Base-by-base conservation (phyloP, 225 moss, liverwort and hornwort genomes). In the Rhytidiadelphus loreus region DNA sequence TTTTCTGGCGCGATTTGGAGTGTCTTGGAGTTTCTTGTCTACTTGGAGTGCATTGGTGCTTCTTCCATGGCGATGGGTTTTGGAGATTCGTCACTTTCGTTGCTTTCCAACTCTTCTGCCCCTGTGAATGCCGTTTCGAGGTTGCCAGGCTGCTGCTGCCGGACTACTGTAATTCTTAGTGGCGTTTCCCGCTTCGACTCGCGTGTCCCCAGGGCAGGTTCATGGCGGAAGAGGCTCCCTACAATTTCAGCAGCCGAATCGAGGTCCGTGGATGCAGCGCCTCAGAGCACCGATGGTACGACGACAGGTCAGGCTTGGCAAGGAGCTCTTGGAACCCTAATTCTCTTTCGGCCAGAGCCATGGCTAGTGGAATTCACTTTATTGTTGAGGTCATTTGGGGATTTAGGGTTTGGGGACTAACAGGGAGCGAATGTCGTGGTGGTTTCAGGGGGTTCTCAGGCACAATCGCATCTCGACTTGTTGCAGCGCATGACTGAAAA, bases 401-500 rank as follows among this genome's bases (percentile, higher is more conserved):
- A 25, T 79, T 43, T 82, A 63, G 48, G 63, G 82, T 25, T 82
- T 46, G 30, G 37, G 58, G 7, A 43, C 72, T 83, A 26, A 89
- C 29, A 46, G 29, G 44, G 44, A 18, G 33, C 13, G 50, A 50
- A 33, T 48, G 30, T 66, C 30, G 8, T 44, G 71, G 59, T 85
- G n/a, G 29, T 84, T 74, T 61, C 80, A 92, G 92, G 86, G 63
- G 63, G 87, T 23, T 28, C 91, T 66, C 55, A 73, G 33, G 69
- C 87, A 43, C 92, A 86, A 87, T 92, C 92, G 18, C 94, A 94
- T 68, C 30, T 89, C 44, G 90, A 94, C 56, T 77, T 93, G 86
- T 76, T 94, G 93, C 91, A 93, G 88, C 92, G 89, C 86, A 87
- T 94, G 89, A 94, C 94, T 55, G 89, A 90, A 77, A 94, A 92